Evolutionary conservation across 2,329 filamentous ascomycete genomes (phyloP).

Genomic region (Paecilomyces niveus): DNA sequence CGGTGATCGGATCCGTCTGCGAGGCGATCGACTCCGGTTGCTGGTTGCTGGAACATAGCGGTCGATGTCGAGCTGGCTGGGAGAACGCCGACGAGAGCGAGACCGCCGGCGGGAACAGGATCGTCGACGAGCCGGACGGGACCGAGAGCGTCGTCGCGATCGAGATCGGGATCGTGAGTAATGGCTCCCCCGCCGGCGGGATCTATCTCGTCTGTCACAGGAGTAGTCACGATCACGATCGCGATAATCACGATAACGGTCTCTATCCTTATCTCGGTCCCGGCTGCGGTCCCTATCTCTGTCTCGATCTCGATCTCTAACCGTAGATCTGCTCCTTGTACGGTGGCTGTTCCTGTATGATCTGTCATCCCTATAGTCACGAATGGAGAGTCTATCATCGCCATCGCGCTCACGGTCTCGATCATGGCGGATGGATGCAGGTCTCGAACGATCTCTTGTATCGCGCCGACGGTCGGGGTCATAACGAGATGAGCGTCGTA

Average conservation of each 20-base stretch:
- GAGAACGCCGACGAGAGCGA: conserved; percentile 19
- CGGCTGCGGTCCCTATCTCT: conserved; percentile 17
- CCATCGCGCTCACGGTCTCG: conserved; percentile 22
- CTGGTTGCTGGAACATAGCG: conserved; percentile 37
- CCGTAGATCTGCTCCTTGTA: conserved; percentile 27
- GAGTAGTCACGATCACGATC: neutral
- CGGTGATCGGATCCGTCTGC: conserved; percentile 30
- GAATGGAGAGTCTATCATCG: conserved; percentile 25
- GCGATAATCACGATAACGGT: conserved; percentile 19
- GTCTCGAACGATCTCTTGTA: conserved; percentile 15
- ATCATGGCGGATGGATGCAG: conserved; percentile 22
- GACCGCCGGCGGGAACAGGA: conserved; percentile 27
- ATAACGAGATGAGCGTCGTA: conserved; percentile 19
- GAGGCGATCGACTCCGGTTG: conserved; percentile 33
- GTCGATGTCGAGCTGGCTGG: conserved; percentile 33
- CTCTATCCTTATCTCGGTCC: conserved; percentile 15
- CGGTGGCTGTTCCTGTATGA: conserved; percentile 27
- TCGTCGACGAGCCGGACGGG: conserved; percentile 14
- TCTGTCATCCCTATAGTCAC: conserved; percentile 19
- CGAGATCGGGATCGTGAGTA: conserved; percentile 14
- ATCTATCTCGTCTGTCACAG: neutral
- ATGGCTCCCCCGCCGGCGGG: conserved; percentile 3
- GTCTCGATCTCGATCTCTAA: conserved; percentile 19
- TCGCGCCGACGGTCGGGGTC: conserved; percentile 23
- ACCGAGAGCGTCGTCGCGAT: conserved; percentile 11